Evolutionary conservation across 352 stramenopile genomes (phyloP), one percentile per base, ranked within the genome.

Genomic region (Phytopythium litorale): DNA sequence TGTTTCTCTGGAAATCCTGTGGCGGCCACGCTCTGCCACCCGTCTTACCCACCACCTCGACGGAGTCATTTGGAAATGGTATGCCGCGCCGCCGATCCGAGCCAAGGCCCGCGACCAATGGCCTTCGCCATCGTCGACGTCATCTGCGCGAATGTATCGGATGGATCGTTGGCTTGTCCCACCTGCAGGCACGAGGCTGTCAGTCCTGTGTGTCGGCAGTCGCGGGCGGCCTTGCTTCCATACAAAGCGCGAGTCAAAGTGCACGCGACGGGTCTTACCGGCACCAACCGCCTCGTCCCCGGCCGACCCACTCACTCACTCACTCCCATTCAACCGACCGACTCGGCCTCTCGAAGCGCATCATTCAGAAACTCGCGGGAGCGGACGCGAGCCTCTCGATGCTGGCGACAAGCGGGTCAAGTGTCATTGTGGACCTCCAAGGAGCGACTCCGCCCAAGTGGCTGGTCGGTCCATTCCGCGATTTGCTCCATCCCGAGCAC

Each of bases 251-350:
- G 12, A 58, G 53, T 49, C 33, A 43, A 43, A 43, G 51, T 56
- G 51, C 51, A 56, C 18, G 51, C 1, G 51, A 56, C 51, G 51
- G 51, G 51, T 45, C 51, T 8, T 19, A 43, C 51, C 51, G 51
- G 28, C 51, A 56, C 13, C 46, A 53, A 21, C 46, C 46, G 46
- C 46, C 46, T 35, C 25, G 11, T 33, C 23, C 45, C n/a, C 8
- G 43, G 43, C n/a, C 43, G 13, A 32, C 28, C 28, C 28, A 32
- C 37, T 19, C 37, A 21, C 37, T 19, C 37, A 21, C 43, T 23
- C n/a, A n/a, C 43, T 50, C 46, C 8, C 46, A 53, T 53, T 53
- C 46, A 53, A 15, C 50, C 50, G 50, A 56, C 50, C 50, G 50
- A 28, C 50, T 23, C 33, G 52, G 5, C 21, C 7, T 32, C 13